phyloP scores from a whole-genome alignment of 2,329 filamentous ascomycete species.

The Fonsecaea erecta region DNA sequence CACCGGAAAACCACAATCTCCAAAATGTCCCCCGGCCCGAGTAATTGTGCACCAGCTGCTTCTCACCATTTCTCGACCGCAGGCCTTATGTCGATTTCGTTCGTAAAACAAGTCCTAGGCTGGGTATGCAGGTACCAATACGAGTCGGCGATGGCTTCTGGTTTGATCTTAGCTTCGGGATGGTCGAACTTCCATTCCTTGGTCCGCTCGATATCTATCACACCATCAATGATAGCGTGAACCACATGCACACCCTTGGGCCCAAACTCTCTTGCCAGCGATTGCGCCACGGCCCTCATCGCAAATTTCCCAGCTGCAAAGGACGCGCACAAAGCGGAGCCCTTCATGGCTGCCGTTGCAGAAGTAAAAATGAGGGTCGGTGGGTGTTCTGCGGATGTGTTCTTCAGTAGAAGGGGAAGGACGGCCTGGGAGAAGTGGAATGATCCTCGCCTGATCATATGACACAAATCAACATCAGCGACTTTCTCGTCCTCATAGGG shows the following conservation, averaged over 20 bases:
- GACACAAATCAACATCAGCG: background rate
- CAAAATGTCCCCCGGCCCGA: background rate
- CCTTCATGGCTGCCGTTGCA: constrained; percentile 78
- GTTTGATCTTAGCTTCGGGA: constrained; percentile 70
- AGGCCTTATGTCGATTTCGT: constrained; percentile 56
- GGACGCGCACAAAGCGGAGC: constrained; percentile 68
- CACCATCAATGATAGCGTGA: constrained; percentile 80
- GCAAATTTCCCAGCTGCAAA: constrained; percentile 85
- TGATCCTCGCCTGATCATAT: constrained; percentile 58
- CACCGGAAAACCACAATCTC: background rate
- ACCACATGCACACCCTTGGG: constrained; percentile 82
- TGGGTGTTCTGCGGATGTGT: constrained; percentile 63
- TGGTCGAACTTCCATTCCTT: constrained; percentile 63
- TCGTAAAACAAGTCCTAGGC: constrained; percentile 76
- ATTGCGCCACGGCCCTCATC: constrained; percentile 72
- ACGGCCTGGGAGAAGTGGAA: constrained; percentile 75
- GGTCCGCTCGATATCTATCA: constrained; percentile 78
- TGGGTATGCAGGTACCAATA: constrained; percentile 87
- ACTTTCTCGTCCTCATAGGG: background rate
- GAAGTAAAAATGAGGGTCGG: constrained; percentile 85
- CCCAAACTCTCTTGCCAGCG: constrained; percentile 79
- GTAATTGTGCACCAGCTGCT: background rate
- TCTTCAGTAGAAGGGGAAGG: constrained; percentile 71
- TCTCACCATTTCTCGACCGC: constrained; percentile 80
- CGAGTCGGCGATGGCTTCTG: constrained; percentile 80